Conservation (phyloP, 2,329 filamentous ascomycete genomes). For the Dactylonectria macrodidyma region DNA sequence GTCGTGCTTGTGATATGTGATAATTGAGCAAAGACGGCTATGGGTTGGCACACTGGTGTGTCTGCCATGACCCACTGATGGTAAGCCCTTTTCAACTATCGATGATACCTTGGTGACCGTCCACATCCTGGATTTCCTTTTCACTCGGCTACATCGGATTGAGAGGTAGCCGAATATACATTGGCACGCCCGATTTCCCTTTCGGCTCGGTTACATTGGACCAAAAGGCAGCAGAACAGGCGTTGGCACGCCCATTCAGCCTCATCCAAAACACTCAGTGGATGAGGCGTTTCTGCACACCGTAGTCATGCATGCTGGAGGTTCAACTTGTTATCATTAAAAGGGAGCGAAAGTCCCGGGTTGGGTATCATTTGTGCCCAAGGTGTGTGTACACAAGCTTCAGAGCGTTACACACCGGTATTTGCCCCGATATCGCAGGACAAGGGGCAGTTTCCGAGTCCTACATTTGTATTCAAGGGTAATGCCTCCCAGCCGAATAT, state of each 20-base stretch:
- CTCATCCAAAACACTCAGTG: not conserved
- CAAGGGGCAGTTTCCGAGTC: not conserved
- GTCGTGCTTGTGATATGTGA: not conserved
- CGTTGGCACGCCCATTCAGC: not conserved
- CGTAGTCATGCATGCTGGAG: not conserved
- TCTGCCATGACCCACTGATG: not conserved
- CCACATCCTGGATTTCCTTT: not conserved
- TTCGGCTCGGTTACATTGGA: not conserved
- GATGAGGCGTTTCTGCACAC: not conserved
- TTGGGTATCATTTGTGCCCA: slow-evolving; percentile 5
- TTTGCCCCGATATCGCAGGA: slow-evolving; percentile 4
- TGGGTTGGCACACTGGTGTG: not conserved
- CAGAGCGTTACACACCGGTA: slow-evolving; percentile 14
- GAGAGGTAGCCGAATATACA: not conserved
- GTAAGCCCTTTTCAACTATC: not conserved
- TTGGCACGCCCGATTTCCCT: no score
- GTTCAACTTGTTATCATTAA: not conserved
- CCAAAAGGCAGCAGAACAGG: not conserved
- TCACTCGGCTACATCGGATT: slow-evolving; percentile 1
- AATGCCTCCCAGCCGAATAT: not conserved
- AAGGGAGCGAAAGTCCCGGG: not conserved
- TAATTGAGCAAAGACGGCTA: not conserved
- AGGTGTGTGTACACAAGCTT: slow-evolving; percentile 5
- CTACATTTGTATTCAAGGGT: slow-evolving; percentile 7
- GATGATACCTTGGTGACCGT: not conserved